Base-by-base conservation (phyloP, 306 rosid genomes). In the Prunus mume region DNA sequence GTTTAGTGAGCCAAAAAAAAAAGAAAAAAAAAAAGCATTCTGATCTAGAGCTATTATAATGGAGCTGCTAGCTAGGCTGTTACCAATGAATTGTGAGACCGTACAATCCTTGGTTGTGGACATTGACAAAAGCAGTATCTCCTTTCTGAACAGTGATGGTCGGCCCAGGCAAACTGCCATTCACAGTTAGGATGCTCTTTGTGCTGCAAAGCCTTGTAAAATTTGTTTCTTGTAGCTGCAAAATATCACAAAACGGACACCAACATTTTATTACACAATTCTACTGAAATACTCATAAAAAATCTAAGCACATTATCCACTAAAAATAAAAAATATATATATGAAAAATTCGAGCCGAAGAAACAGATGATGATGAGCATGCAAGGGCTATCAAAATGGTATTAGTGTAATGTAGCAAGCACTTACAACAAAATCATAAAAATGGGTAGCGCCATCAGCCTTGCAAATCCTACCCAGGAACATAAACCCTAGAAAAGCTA, bases 41-140 rank as follows among this genome's bases (percentile, higher is more conserved):
- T 5, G 5, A 32, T 22, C 4, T 8, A 34, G 18, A 50, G 8
- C 38, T 34, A 5, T 7, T 1, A 5, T 38, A 0, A 15, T 64
- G 3, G 49, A n/a, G 8, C 18, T 34, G 38, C 7, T 34, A 34
- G 38, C 38, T 34, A 34, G 38, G 38, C 5, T 34, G 8, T 19
- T 62, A 82, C 83, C 85, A 82, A 8, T 82, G 85, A 73, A 82
- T 12, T 13, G 82, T 82, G 63, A 82, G 41, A 17, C 82, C 82
- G 6, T 82, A 68, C 1, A 19, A 10, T 34, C 85, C 82, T 6
- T 82, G 45, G n/a, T 82, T 82, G 38, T 62, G 76, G 38, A 78
- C 82, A 3, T 54, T 73, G 18, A 82, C 72, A 28, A 34, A 82
- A 0, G 64, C 65, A 1, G 43, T 68, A 13, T 83, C 77, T 19